A percentile compares a stretch with the other conserved stretches of the same genome.
Conservation (phyloP, 2,329 filamentous ascomycete genomes). For the Verticillium klebahnii region DNA sequence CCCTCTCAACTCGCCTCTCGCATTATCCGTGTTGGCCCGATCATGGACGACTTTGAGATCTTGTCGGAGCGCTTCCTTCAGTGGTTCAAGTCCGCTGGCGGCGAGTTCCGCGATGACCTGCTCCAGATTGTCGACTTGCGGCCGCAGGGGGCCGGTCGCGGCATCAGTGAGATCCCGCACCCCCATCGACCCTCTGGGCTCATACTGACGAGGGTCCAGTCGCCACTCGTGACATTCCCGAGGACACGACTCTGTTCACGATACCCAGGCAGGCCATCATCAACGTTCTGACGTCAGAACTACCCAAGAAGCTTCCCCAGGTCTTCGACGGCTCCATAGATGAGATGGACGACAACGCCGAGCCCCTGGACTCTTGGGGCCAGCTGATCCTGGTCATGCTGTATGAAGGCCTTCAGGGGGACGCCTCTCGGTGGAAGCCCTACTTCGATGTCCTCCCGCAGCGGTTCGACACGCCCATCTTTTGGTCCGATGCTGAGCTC, state of each 20-base stretch:
- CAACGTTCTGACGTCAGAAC: conserved; percentile 65
- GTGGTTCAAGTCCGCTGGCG: conserved; percentile 50
- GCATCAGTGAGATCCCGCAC: conserved; percentile 39
- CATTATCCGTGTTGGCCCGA: not conserved
- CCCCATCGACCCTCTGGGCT: conserved; percentile 2
- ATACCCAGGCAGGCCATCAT: conserved; percentile 71
- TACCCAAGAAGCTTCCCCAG: conserved; percentile 53
- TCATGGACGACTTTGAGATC: conserved; percentile 35
- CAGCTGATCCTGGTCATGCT: conserved; percentile 72
- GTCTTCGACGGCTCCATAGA: conserved; percentile 38
- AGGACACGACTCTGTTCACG: conserved; percentile 75
- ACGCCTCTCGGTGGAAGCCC: conserved; percentile 64
- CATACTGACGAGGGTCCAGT: conserved; percentile 42
- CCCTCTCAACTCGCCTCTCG: not conserved
- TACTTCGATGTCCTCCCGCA: conserved; percentile 73
- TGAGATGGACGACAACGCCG: conserved; percentile 26
- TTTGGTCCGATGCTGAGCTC: conserved; percentile 72
- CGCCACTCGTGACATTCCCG: conserved; percentile 62
- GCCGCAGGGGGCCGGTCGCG: conserved; percentile 45
- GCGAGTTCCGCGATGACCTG: conserved; percentile 49
- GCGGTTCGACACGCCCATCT: conserved; percentile 82
- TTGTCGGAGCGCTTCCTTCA: conserved; percentile 41
- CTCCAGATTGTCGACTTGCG: conserved; percentile 46
- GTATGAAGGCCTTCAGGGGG: conserved; percentile 62
- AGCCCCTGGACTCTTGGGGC: conserved; percentile 49